These are phyloP conservation scores for Ustilago curta DNA, from an alignment of 1,284 basidiomycete genomes.

Conservation along the genomic window DNA sequence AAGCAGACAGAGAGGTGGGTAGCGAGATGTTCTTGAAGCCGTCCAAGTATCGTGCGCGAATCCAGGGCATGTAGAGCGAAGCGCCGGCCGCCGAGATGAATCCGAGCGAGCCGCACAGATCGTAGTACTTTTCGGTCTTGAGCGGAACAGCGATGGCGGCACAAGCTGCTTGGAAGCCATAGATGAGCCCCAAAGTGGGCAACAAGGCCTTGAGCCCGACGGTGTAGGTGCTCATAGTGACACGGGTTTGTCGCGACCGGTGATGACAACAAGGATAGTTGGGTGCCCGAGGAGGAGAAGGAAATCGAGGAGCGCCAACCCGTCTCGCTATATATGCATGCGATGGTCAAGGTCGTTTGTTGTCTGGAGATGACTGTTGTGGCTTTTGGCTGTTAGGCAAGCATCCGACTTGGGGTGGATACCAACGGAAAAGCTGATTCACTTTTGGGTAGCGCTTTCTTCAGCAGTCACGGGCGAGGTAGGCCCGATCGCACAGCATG, in stretches of 20 bases:
- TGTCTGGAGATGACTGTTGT: background rate
- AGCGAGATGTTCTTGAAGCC: slow-evolving; percentile 45
- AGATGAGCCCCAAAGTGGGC: slow-evolving; percentile 58
- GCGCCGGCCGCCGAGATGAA: slow-evolving; percentile 77
- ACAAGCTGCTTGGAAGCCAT: slow-evolving; percentile 57
- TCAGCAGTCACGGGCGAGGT: background rate
- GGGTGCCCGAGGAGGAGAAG: background rate
- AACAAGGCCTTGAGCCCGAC: slow-evolving; percentile 53
- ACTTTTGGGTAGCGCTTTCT: background rate
- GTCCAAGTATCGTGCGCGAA: slow-evolving; percentile 42
- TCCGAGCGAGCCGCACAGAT: slow-evolving; percentile 74
- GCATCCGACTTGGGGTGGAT: background rate
- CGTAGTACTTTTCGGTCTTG: slow-evolving; percentile 64
- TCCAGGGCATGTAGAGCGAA: slow-evolving; percentile 74
- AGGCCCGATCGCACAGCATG: background rate
- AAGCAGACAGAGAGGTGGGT: slow-evolving; percentile 69
- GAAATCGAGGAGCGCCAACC: no score
- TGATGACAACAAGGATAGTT: background rate
- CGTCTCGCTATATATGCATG: slow-evolving; percentile 3
- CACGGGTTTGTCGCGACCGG: background rate
- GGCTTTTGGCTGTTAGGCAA: slow-evolving; percentile 7
- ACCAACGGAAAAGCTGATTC: background rate
- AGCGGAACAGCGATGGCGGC: slow-evolving; percentile 48
- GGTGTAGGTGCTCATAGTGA: slow-evolving; percentile 46
- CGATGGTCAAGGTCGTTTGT: background rate